Evolutionary conservation across 805 yeast genomes (phyloP), one percentile per base, ranked within the genome.

Genomic region (Saturnispora sanitii): DNA sequence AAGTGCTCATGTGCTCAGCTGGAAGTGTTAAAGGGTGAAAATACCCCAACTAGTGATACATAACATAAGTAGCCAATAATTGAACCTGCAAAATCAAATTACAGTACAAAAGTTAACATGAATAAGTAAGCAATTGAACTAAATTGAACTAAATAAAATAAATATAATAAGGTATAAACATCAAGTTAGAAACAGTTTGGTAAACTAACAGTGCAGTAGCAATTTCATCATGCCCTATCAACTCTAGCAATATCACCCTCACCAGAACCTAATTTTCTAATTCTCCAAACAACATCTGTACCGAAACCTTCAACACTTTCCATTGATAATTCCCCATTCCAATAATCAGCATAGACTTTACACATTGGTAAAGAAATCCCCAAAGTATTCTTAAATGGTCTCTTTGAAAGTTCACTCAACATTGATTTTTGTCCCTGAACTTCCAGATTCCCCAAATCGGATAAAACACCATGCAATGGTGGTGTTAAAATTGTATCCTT

Each of bases 321-420:
- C 70, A 90, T 74, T 44, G 78, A 79, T 38, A 90, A 60, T 38
- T 81, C 83, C 6, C 97, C 97, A 51, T 88, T 92, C 97, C 97
- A 90, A 60, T 90, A 90, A 51, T 90, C 96, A 0, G 95, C 85
- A 55, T 90, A 90, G 0, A 88, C 85, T 50, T 84, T 79, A 53
- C 95, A 82, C 82, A 90, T 78, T 0, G 97, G 96, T 45, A 90
- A 65, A 1, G 96, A 95, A 44, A 90, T 70, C 0, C 96, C 96
- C 22, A 90, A 62, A 39, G 82, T 82, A 51, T 72, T 73, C 44
- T 82, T 73, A 21, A 82, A 77, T 1, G 92, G 82, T 46, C 96
- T 71, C 25, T 79, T 70, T 32, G 82, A 73, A 51, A 88, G 67
- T 22, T 75, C 69, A 38, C 71, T 68, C 44, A 88, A 64, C 2